Evolutionary conservation across 2,329 filamentous ascomycete genomes (phyloP).

Genomic region (Didymella exigua): DNA sequence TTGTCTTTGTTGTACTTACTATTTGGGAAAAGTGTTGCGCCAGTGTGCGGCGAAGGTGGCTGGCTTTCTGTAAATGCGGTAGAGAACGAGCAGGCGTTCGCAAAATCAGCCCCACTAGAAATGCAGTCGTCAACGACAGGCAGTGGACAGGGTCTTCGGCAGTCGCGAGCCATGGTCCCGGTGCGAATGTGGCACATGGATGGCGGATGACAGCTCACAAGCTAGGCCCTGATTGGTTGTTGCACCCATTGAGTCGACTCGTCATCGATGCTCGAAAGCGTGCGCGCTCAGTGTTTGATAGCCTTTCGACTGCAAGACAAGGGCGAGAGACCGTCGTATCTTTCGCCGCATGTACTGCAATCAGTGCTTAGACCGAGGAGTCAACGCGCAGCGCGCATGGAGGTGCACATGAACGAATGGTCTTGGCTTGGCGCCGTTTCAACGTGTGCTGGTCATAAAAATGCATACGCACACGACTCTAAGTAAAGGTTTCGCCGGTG

Average conservation of each 20-base stretch:
- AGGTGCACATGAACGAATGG: conserved; percentile 6
- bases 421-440: conserved; percentile 10
- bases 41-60: background rate
- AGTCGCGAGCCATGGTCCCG: conserved; percentile 5
- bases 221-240: conserved; percentile 8
- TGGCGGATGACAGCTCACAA: conserved; percentile 16
- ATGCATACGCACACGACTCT: conserved; percentile 9
- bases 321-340: conserved; percentile 11
- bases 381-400: conserved; percentile 1
- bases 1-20: background rate
- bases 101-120: conserved; percentile 4
- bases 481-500: background rate
- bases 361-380: conserved; percentile 7
- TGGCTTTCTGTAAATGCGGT: background rate
- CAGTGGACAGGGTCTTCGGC: conserved; percentile 10
- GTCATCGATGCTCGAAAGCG: conserved; percentile 20
- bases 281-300: conserved; percentile 15
- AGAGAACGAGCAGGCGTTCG: background rate
- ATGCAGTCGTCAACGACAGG: conserved; percentile 19
- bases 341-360: conserved; percentile 17
- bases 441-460: conserved; percentile 5
- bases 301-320: conserved; percentile 13
- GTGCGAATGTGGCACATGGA: conserved; percentile 16
- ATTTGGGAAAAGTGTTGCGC: background rate
- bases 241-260: conserved; percentile 4